These are phyloP conservation scores for Nicotiana otophora DNA, from an alignment of 257 asterid species.

Conservation along the genomic window DNA sequence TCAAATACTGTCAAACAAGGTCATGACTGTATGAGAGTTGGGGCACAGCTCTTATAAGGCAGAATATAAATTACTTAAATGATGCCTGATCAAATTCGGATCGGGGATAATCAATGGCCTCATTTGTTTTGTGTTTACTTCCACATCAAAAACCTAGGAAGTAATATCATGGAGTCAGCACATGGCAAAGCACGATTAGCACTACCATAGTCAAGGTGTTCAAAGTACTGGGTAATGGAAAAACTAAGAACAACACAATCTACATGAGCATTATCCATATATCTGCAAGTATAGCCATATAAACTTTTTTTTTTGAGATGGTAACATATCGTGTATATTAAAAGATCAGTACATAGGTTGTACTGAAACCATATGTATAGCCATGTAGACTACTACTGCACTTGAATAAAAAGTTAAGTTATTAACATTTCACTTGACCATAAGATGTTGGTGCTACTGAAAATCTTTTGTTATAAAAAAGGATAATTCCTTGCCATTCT, in stretches of 20 bases:
- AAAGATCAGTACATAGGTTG: no score
- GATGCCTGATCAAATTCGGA: background rate
- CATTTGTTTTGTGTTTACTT: background rate
- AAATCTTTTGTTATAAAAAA: background rate
- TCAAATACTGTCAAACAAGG: constrained; percentile 3
- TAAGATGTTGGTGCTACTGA: background rate
- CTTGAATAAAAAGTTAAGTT: background rate
- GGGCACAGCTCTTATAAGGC: background rate
- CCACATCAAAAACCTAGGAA: background rate
- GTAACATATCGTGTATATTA: no score
- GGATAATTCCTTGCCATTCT: background rate
- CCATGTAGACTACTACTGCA: background rate
- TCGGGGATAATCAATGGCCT: background rate
- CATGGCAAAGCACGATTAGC: background rate
- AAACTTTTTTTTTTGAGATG: background rate
- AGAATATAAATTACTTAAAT: background rate
- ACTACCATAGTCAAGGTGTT: background rate
- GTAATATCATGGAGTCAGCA: background rate
- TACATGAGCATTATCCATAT: background rate
- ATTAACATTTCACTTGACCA: background rate
- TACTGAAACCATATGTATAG: no score
- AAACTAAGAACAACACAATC: background rate
- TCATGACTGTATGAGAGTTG: background rate
- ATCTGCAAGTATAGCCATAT: background rate
- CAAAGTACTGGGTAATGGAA: background rate